Evolutionary conservation across 2,329 filamentous ascomycete genomes (phyloP).

Genomic region (Diaporthe amygdali): DNA sequence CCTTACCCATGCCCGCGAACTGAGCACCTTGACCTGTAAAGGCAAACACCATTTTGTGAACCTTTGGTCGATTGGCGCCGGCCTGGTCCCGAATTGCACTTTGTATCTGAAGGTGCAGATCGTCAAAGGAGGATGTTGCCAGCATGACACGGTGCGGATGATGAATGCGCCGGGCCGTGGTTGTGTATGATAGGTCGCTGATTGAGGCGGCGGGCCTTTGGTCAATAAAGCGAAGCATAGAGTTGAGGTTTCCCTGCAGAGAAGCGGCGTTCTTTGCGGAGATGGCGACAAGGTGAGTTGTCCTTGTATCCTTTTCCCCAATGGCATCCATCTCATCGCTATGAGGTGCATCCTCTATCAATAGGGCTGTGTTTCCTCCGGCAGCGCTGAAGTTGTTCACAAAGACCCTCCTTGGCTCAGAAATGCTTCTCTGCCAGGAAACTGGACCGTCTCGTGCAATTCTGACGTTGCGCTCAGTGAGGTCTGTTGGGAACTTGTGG

Average conservation of each 20-base stretch:
- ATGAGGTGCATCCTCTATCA: constrained; percentile 63
- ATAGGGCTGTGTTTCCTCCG: constrained; percentile 71
- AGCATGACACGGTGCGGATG: constrained; percentile 61
- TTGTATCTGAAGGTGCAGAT: constrained; percentile 38
- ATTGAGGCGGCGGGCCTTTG: constrained; percentile 54
- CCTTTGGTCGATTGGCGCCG: constrained; percentile 44
- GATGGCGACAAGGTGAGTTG: constrained; percentile 59
- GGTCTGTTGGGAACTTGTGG: constrained; percentile 32
- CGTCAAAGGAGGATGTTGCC: constrained; percentile 43
- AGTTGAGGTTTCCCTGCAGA: constrained; percentile 63
- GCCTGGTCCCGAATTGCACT: constrained; percentile 47
- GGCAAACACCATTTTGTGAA: constrained; percentile 55
- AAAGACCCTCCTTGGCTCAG: constrained; percentile 53
- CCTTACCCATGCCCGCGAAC: constrained; percentile 54
- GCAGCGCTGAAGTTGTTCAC: constrained; percentile 76
- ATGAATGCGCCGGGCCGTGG: constrained; percentile 68
- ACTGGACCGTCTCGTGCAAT: constrained; percentile 55
- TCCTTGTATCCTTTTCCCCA: constrained; percentile 54
- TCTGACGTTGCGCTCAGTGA: neutral
- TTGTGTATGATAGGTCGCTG: constrained; percentile 67
- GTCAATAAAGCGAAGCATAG: constrained; percentile 59
- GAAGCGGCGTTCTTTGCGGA: constrained; percentile 60
- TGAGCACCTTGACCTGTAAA: constrained; percentile 64
- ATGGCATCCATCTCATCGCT: constrained; percentile 23
- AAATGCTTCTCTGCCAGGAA: constrained; percentile 52